These are phyloP conservation scores for Rhizopogon vinicolor DNA, from an alignment of 768 basidiomycete species.

Conservation along the genomic window DNA sequence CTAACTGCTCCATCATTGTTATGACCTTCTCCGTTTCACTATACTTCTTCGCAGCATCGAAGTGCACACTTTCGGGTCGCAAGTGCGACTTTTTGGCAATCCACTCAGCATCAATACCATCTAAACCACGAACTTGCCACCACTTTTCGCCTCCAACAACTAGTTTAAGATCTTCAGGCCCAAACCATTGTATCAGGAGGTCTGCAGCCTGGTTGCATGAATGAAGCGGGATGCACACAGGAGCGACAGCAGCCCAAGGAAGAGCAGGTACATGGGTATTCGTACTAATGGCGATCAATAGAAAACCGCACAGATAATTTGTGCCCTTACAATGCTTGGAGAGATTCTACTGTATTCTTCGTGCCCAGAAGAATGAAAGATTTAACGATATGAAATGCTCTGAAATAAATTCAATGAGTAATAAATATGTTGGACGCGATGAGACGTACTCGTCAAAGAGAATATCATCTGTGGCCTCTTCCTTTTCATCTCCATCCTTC, in stretches of 20 bases:
- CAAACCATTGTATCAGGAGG: conserved; percentile 64
- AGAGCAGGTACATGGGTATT: conserved; percentile 70
- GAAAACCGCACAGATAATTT: not conserved
- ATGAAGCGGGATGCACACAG: conserved; percentile 51
- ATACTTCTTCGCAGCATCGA: conserved; percentile 26
- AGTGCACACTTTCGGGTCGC: conserved; percentile 8
- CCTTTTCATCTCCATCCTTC: conserved; percentile 27
- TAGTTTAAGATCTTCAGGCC: conserved; percentile 59
- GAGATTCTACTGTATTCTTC: conserved; percentile 65
- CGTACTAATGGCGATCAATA: conserved; percentile 33
- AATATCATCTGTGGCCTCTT: conserved; percentile 53
- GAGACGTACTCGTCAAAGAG: conserved; percentile 61
- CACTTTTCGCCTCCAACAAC: conserved; percentile 75
- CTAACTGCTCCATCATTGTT: conserved; percentile 49
- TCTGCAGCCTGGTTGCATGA: conserved; percentile 63
- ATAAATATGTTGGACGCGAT: not conserved
- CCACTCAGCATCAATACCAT: conserved; percentile 66
- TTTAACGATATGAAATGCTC: conserved; percentile 70
- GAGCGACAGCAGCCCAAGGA: conserved; percentile 56
- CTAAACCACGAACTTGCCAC: conserved; percentile 79
- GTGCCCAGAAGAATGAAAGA: conserved; percentile 65
- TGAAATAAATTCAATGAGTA: conserved; percentile 13
- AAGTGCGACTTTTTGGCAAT: conserved; percentile 49
- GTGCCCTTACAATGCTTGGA: conserved; percentile 53
- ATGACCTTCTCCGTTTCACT: conserved; percentile 35